Evolutionary conservation across 2,329 filamentous ascomycete genomes (phyloP), one percentile per base, ranked within the genome.

Genomic region (Trichoderma citrinoviride): DNA sequence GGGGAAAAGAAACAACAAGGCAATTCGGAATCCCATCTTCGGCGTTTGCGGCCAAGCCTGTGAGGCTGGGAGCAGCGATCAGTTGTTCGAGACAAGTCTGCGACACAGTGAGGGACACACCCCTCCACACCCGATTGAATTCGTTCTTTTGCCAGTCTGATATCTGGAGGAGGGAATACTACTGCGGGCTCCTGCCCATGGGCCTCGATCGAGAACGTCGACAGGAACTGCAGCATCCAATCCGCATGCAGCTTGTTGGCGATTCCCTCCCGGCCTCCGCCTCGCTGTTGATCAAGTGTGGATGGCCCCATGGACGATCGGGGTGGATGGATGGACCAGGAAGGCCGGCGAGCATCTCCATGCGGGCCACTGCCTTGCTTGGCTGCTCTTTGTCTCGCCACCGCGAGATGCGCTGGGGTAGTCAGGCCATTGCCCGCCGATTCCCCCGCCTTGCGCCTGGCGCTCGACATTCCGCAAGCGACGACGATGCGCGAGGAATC

Each of bases 21-120:
- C 7, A 33, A 37, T 14, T 37, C 10, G 33, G 33, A 14, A 37
- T 14, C 33, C 33, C 17, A 61, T 33, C 19, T 10, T 65, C 37
- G 62, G 54, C 49, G 62, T 55, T 46, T 64, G 46, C 62, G 62
- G 54, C 19, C 33, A 37, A 12, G 8, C 33, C 12, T n/a, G 21
- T n/a, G 53, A 37, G 46, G 46, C 43, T 37, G 57, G 37, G 57
- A 43, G 3, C 57, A 61, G 57, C 57, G 33, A 61, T 52, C 53
- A 50, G 29, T 19, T 27, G 57, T 61, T 61, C 57, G 57, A 61
- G 57, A 61, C 57, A 61, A 61, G 37, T 61, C 57, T 61, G 37
- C 57, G 57, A 61, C 57, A 61, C 23, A 27, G 46, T 29, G n/a
- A 50, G 17, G 33, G 43, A 23, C 17, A 17, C 53, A 56, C 27